These are phyloP conservation scores for Cymbopogon flexuosus DNA, from an alignment of 202 grass and related monocot genomes.

Conservation along the genomic window DNA sequence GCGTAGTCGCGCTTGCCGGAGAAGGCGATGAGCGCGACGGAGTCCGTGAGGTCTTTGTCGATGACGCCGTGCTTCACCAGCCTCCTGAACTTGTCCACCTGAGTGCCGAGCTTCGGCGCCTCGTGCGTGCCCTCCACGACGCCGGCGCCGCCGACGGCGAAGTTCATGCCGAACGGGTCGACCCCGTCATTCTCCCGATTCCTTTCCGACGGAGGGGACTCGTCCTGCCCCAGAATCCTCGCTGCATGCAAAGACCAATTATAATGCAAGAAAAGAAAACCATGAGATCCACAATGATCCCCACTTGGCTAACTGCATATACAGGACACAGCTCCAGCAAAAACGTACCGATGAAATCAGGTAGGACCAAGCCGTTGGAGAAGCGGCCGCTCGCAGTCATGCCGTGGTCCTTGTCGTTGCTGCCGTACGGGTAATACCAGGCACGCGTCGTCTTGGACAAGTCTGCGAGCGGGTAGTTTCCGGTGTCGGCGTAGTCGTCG, in stretches of 20 bases:
- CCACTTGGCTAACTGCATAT: not conserved
- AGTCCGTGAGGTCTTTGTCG: not conserved
- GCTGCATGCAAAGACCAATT: constrained; percentile 12
- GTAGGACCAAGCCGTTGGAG: constrained; percentile 40
- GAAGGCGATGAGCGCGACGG: constrained; percentile 41
- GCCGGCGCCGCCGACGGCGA: constrained; percentile 42
- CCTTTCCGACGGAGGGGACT: constrained; percentile 31
- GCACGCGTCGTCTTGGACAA: constrained; percentile 10
- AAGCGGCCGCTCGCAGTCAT: constrained; percentile 34
- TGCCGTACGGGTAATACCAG: constrained; percentile 48
- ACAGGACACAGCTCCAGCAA: too few species aligned
- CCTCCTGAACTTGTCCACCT: constrained; percentile 40
- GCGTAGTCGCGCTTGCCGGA: constrained; percentile 58
- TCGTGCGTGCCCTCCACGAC: constrained; percentile 20
- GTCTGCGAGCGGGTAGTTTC: constrained; percentile 19
- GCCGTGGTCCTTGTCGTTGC: constrained; percentile 2
- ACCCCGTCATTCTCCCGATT: not conserved
- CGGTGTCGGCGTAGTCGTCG: constrained; percentile 46
- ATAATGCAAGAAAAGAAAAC: not conserved
- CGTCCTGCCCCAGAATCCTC: not conserved
- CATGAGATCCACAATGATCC: not conserved
- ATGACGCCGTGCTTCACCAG: constrained; percentile 38
- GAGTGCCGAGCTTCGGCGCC: constrained; percentile 32
- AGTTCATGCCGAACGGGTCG: constrained; percentile 51
- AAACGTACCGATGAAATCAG: constrained; percentile 37